Base-by-base conservation (phyloP, 2,329 filamentous ascomycete genomes). In the Exophiala sp. region DNA sequence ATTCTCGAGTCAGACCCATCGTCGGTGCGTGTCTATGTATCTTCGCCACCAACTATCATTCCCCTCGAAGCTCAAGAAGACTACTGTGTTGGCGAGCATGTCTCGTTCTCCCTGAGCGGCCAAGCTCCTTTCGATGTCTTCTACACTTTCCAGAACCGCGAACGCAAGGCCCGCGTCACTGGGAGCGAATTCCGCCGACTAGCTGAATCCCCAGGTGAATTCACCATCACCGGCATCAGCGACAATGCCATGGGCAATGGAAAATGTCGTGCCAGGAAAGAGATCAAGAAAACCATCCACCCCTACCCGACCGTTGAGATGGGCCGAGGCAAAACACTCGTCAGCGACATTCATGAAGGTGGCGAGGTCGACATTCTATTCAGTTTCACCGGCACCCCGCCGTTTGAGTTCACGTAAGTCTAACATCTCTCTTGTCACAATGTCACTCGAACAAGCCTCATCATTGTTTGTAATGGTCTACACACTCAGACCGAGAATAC, bases 291-390 rank as follows among this genome's bases (percentile, higher is more conserved):
- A 68, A 77, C 78, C 5, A 95, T 98, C 60, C 93, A 97, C 65
- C 85, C 88, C 44, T 85, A 97, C 71, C 93, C 93, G 2, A 90
- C 86, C 52, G 94, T 96, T 40, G 84, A 84, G 59, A 88, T 98
- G 59, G 91, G 86, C 63, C 86, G 88, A 62, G 94, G 94, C 23
- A 80, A 80, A 55, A 83, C 87, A 52, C 80, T 83, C 5, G 82
- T 86, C 58, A 83, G 94, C 29, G 93, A 97, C 65, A 98, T 98
- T 56, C 94, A 97, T 66, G 91, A 98, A 72, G 93, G 93, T 60
- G 89, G 89, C 55, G 86, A 94, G 65, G 89, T 93, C 1, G 88
- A 96, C 65, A 89, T 98, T 45, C 73, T 88, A 6, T 97, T 98
- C 62, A 87, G 95, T 62, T 98, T 98, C 70, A 90, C 86, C 73